Conservation (phyloP, 2,329 filamentous ascomycete species). For the Lachnellula occidentalis region DNA sequence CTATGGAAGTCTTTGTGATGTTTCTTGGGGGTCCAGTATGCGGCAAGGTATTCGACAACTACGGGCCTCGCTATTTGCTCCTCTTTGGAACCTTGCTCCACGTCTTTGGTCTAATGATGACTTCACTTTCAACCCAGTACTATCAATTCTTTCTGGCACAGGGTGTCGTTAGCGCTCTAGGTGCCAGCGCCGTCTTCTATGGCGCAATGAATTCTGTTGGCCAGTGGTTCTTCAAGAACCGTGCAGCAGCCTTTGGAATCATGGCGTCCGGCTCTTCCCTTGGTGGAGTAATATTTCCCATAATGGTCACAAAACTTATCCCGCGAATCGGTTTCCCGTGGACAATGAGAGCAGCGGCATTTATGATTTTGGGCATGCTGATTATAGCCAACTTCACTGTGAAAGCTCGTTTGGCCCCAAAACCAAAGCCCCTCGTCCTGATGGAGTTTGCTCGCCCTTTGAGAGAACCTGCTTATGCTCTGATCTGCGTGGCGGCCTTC, state of each 20-base stretch:
- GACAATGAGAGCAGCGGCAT: constrained; percentile 51
- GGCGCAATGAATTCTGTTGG: constrained; percentile 36
- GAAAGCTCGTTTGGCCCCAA: constrained; percentile 42
- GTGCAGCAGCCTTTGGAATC: constrained; percentile 43
- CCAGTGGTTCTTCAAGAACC: constrained; percentile 45
- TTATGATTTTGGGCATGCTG: constrained; percentile 51
- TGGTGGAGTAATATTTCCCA: constrained; percentile 54
- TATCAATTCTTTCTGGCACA: constrained; percentile 48
- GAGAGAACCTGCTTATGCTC: constrained; percentile 34
- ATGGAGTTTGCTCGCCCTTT: constrained; percentile 35
- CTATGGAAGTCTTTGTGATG: constrained; percentile 51
- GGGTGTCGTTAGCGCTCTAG: constrained; percentile 40
- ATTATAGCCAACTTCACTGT: constrained; percentile 47
- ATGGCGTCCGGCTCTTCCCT: constrained; percentile 45
- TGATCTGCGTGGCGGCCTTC: constrained; percentile 37
- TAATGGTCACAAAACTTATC: constrained; percentile 53
- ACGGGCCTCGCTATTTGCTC: constrained; percentile 51
- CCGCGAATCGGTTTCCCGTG: constrained; percentile 47
- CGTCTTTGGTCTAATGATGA: constrained; percentile 60
- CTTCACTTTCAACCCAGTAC: constrained; percentile 48
- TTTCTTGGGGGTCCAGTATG: constrained; percentile 51
- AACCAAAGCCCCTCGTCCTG: constrained; percentile 29
- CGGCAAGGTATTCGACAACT: constrained; percentile 59
- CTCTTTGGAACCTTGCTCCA: constrained; percentile 48
- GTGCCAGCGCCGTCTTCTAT: constrained; percentile 42